Base-by-base conservation (phyloP, 2,329 filamentous ascomycete species). In the Colletotrichum costaricense region DNA sequence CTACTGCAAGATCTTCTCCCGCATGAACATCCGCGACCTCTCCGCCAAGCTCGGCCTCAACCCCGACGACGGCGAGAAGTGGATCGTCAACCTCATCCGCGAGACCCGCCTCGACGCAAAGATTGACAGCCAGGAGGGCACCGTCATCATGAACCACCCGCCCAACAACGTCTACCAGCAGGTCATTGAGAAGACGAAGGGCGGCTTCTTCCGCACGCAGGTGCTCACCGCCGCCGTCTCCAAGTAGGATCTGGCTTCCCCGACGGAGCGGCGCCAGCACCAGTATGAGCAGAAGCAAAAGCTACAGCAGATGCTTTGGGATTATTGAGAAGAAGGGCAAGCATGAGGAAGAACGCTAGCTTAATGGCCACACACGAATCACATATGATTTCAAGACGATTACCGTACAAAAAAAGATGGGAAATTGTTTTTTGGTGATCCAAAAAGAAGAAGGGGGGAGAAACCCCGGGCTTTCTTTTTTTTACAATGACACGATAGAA, bases 1-100 rank as follows among this genome's bases (percentile, higher is more conserved):
- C 84, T 99, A 99, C 90, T 99, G 97, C 94, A 98, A 98, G 91
- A 99, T 99, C 83, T 97, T 98, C 85, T 95, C 97, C 82, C 91
- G 96, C 79, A 99, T 99, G 82, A 96, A 98, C 84, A 98, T 99
- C 84, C 95, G 95, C 90, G 97, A 98, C 79, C 91, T 99, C 73
- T 98, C 95, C 76, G 93, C 92, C 76, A 94, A 97, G 82, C 92
- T 99, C 74, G 97, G 96, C 77, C 89, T 99, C 76, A 95, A 93
- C 82, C 93, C 95, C 79, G 95, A 97, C 81, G 97, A 98, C 81
- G 97, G 97, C 80, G 97, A 99, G 91, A 99, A 99, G 89, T 99
- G 97, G 97, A 99, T 99, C 81, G 97, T 99, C 79, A 99, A 99
- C 88, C 90, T 99, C 76, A 99, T 99, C 86, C 93, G 97, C 76